Percentiles rank a stretch among this genome's conserved stretches.
Evolutionary conservation across 106 monocot genomes (phyloP).

Genomic region (Dioscorea zingiberensis): DNA sequence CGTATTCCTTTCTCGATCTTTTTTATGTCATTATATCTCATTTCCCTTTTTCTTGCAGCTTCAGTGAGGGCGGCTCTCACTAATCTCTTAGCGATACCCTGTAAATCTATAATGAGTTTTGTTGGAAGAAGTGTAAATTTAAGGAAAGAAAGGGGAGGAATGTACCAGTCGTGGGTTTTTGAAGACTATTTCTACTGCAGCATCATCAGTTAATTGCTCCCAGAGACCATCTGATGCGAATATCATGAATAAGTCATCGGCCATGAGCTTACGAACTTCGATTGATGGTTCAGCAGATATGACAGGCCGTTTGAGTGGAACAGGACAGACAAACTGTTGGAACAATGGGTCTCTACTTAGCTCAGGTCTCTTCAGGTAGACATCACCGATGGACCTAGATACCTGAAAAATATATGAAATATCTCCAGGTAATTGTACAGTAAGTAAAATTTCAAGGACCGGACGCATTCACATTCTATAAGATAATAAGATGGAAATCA

Average conservation of each 20-base stretch:
- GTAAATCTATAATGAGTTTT: background rate
- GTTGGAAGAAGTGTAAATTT: background rate
- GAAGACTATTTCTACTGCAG: constrained; percentile 30
- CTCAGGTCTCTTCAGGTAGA: constrained; percentile 47
- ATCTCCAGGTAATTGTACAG: too few relatives aligned
- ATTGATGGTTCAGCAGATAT: constrained; percentile 38
- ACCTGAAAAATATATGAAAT: constrained; percentile 18
- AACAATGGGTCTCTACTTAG: constrained; percentile 30
- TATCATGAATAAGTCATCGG: constrained; percentile 34
- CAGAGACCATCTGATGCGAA: constrained; percentile 44
- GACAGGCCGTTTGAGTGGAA: constrained; percentile 30
- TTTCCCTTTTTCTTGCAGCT: constrained; percentile 28
- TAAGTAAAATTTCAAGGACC: too few relatives aligned
- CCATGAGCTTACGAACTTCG: constrained; percentile 11
- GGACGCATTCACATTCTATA: too few relatives aligned
- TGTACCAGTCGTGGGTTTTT: constrained; percentile 30
- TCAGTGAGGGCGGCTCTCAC: constrained; percentile 27
- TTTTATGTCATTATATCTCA: constrained; percentile 26
- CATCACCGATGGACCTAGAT: constrained; percentile 40
- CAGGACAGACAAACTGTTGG: constrained; percentile 26
- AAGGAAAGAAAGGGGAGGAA: background rate
- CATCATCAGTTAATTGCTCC: constrained; percentile 37
- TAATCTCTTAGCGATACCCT: constrained; percentile 30
- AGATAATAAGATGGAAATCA: too few relatives aligned
- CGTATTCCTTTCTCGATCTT: constrained; percentile 17